Conservation (phyloP, 2,329 filamentous ascomycete species). For the Anisogramma anomala region DNA sequence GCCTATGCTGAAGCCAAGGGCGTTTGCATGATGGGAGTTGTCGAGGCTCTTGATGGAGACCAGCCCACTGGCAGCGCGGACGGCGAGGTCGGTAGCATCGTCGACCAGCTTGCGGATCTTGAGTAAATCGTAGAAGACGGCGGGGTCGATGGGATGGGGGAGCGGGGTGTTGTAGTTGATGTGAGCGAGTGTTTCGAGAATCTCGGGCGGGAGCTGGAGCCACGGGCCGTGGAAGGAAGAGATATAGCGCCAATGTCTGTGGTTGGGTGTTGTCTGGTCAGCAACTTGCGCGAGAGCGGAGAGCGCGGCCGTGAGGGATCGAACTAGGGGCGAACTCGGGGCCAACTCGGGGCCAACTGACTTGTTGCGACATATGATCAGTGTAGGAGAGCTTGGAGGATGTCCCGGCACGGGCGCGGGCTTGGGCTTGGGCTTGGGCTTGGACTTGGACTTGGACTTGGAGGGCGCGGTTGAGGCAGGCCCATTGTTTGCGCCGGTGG, state of each 20-base stretch:
- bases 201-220: constrained; percentile 67
- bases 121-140: constrained; percentile 71
- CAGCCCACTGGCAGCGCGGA: constrained; percentile 64
- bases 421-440: constrained; percentile 16
- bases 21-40: constrained; percentile 36
- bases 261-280: neutral
- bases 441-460: constrained; percentile 16
- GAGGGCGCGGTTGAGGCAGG: constrained; percentile 5
- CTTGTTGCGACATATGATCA: constrained; percentile 59
- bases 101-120: constrained; percentile 73
- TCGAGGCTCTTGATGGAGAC: constrained; percentile 49
- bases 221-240: constrained; percentile 75
- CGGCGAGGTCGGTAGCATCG: constrained; percentile 65
- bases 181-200: constrained; percentile 67
- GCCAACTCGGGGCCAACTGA: too few relatives aligned
- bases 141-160: constrained; percentile 66
- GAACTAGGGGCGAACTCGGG: too few relatives aligned
- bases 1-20: constrained; percentile 43
- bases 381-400: constrained; percentile 33
- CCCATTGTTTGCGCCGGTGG: neutral
- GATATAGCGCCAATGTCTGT: constrained; percentile 74
- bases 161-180: constrained; percentile 68
- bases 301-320: too few relatives aligned
- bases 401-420: constrained; percentile 13
- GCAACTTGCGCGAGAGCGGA: too few relatives aligned